These are phyloP conservation scores for Pichia sp. DNA, from an alignment of 1,139 yeast species.

Conservation along the genomic window DNA sequence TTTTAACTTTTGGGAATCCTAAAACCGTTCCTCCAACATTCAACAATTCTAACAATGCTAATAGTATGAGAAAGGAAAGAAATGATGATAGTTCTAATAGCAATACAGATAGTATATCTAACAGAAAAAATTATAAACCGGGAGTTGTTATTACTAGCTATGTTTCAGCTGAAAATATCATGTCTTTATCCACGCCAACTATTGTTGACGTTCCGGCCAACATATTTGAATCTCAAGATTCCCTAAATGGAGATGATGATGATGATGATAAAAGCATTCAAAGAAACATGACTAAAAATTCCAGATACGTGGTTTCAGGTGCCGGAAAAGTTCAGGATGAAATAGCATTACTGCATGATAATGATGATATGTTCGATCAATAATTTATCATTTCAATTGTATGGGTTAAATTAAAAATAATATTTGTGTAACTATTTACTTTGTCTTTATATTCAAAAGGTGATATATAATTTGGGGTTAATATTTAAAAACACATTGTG, in stretches of 20 bases:
- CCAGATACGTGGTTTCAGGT: neutral
- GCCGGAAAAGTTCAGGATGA: constrained; percentile 1
- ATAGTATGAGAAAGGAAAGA: neutral
- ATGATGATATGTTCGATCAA: constrained; percentile 1
- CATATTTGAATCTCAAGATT: constrained; percentile 8
- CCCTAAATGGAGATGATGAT: neutral
- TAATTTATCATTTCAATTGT: neutral
- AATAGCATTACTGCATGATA: neutral
- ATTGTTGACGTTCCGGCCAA: constrained; percentile 20
- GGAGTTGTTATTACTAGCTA: neutral
- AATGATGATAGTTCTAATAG: neutral
- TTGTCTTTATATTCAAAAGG: neutral
- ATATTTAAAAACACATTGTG: too few species aligned
- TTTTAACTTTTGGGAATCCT: constrained; percentile 14
- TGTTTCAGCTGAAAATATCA: constrained; percentile 5
- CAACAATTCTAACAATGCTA: neutral
- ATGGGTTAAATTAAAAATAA: neutral
- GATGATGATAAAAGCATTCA: too few species aligned
- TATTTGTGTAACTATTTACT: neutral
- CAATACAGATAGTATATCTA: neutral
- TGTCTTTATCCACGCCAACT: constrained; percentile 7
- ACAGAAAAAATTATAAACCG: neutral
- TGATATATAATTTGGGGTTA: too few species aligned
- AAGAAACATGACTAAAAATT: neutral
- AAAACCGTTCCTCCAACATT: neutral